These are phyloP conservation scores for Diaporthe citrichinensis DNA, from an alignment of 2,329 filamentous ascomycete genomes.

Conservation along the genomic window DNA sequence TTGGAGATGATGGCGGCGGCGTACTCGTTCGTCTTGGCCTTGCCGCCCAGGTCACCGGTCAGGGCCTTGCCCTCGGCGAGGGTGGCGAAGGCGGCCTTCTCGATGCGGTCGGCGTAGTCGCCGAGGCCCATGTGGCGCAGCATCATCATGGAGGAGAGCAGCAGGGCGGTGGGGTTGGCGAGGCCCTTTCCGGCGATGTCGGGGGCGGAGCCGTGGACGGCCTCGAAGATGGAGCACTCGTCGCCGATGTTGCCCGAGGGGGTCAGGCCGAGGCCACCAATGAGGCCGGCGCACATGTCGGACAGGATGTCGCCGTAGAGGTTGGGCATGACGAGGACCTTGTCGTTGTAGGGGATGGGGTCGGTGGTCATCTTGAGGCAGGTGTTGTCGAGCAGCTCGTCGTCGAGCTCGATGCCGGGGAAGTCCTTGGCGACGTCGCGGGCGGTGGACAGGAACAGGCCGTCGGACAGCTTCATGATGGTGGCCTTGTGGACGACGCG, in stretches of 20 bases:
- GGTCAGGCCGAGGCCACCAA: slow-evolving; percentile 96
- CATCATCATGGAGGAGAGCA: slow-evolving; percentile 99
- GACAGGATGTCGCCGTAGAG: slow-evolving; percentile 99
- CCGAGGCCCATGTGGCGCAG: slow-evolving; percentile 96
- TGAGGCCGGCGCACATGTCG: slow-evolving; percentile 99
- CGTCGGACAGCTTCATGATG: slow-evolving; percentile 99
- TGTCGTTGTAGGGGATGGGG: slow-evolving; percentile 97
- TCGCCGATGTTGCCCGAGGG: slow-evolving; percentile 99
- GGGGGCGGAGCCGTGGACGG: slow-evolving; percentile 96
- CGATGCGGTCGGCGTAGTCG: slow-evolving; percentile 87
- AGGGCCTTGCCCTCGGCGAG: slow-evolving; percentile 96
- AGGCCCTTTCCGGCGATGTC: slow-evolving; percentile 97
- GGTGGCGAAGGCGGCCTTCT: slow-evolving; percentile 95
- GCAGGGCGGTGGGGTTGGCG: slow-evolving; percentile 96
- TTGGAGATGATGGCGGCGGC: slow-evolving; percentile 88
- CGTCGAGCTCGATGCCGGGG: slow-evolving; percentile 95
- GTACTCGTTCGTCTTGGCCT: slow-evolving; percentile 96
- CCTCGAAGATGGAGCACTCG: slow-evolving; percentile 99
- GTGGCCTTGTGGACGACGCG: slow-evolving; percentile 99
- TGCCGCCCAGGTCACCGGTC: slow-evolving; percentile 96
- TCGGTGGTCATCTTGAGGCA: slow-evolving; percentile 99
- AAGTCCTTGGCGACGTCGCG: slow-evolving; percentile 93
- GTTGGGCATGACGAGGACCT: slow-evolving; percentile 98
- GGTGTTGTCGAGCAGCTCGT: slow-evolving; percentile 98
- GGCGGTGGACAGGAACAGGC: slow-evolving; percentile 93